phyloP scores from a whole-genome alignment of 2,329 filamentous ascomycete genomes.

The Penicillium sp. region DNA sequence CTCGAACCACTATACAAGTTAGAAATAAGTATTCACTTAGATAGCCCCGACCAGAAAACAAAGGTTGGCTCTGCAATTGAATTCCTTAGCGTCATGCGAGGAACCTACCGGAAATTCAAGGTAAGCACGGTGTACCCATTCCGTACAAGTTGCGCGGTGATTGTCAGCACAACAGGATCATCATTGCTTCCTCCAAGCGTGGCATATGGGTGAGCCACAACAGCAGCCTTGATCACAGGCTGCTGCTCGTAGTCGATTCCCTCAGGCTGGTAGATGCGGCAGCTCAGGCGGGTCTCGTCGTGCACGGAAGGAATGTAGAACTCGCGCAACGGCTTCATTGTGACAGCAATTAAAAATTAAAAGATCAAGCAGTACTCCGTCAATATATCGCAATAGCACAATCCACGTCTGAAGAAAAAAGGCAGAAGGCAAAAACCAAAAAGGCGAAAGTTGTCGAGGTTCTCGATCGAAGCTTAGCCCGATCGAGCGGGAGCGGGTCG shows the following conservation, averaged over 20 bases:
- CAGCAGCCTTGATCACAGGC: constrained; percentile 44
- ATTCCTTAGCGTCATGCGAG: neutral
- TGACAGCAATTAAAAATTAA: neutral
- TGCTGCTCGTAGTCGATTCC: constrained; percentile 30
- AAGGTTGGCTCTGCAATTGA: neutral
- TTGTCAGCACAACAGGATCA: constrained; percentile 69
- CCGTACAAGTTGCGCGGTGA: constrained; percentile 62
- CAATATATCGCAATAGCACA: neutral
- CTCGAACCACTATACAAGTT: constrained; percentile 63
- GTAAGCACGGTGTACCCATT: constrained; percentile 73
- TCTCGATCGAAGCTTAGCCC: neutral
- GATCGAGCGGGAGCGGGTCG: neutral
- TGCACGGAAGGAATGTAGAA: constrained; percentile 82
- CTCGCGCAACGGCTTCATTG: constrained; percentile 38
- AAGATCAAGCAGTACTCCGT: neutral
- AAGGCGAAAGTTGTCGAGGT: neutral
- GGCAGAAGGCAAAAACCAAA: neutral
- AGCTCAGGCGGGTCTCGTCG: constrained; percentile 71
- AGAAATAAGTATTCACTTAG: neutral
- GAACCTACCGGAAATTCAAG: constrained; percentile 79
- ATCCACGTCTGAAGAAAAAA: neutral
- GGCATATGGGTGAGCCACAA: constrained; percentile 88
- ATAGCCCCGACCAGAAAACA: neutral
- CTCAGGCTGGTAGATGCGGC: constrained; percentile 73
- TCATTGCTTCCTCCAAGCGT: constrained; percentile 81